A percentile compares a stretch with the other conserved stretches of the same genome.
Evolutionary conservation across 2,329 filamentous ascomycete species (phyloP).

Genomic region (Diaporthe australafricana): DNA sequence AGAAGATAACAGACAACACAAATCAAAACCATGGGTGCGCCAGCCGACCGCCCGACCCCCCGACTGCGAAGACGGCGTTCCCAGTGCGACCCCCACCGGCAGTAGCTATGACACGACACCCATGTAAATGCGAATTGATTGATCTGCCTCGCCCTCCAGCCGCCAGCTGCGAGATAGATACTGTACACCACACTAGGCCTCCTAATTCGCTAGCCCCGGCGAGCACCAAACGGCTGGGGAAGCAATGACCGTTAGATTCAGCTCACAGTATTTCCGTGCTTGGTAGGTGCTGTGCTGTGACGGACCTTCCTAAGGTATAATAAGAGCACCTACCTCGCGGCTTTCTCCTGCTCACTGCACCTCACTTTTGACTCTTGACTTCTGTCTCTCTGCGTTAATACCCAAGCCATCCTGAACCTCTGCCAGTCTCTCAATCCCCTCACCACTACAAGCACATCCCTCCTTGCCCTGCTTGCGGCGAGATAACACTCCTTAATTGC

Average conservation of each 20-base stretch:
- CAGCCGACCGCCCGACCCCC: neutral
- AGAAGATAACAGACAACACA: conserved; percentile 19
- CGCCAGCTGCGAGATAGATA: conserved; percentile 3
- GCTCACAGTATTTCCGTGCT: conserved; percentile 5
- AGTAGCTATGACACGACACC: conserved; percentile 2
- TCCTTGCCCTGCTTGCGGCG: neutral
- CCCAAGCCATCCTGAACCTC: conserved; percentile 5
- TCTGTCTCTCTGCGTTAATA: neutral
- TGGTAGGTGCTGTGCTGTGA: conserved; percentile 6
- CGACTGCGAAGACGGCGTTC: conserved; percentile 19
- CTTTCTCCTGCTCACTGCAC: neutral
- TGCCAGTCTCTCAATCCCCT: neutral
- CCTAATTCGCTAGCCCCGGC: conserved; percentile 20
- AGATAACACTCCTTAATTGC: neutral
- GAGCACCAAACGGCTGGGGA: conserved; percentile 2
- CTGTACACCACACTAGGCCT: neutral
- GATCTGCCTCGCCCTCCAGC: neutral
- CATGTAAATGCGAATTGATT: neutral
- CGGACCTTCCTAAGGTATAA: conserved; percentile 13
- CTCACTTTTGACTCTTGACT: neutral
- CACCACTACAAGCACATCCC: neutral
- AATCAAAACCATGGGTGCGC: conserved; percentile 8
- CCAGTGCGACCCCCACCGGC: conserved; percentile 26
- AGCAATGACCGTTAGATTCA: conserved; percentile 29
- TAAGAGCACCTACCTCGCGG: conserved; percentile 15